A percentile compares a stretch with the other conserved stretches of the same genome.
These are phyloP conservation scores for Aphanomyces stellatus DNA, from an alignment of 352 stramenopile species.

Conservation along the genomic window DNA sequence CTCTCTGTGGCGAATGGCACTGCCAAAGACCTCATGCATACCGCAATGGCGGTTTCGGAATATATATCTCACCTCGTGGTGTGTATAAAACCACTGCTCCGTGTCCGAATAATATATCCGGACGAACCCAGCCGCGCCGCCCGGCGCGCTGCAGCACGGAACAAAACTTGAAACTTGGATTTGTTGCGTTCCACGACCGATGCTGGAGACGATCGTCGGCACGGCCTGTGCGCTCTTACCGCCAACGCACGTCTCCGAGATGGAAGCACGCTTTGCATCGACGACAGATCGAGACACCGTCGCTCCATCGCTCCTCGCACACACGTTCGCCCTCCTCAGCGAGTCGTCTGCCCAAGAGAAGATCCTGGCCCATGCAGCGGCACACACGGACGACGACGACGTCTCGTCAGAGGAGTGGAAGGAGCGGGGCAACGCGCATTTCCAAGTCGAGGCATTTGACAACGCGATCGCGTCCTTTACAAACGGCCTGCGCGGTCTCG, in stretches of 20 bases:
- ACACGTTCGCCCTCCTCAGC: not conserved
- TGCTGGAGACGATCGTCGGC: not conserved
- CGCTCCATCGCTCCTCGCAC: not conserved
- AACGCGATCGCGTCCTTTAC: not conserved
- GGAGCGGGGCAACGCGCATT: slow-evolving; percentile 4
- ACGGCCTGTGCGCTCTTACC: not conserved
- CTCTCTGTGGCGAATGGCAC: too few relatives aligned
- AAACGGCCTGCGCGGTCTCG: not conserved
- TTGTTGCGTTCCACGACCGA: not conserved
- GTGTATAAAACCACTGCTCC: too few relatives aligned
- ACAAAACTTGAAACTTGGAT: not conserved
- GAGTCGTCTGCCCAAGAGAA: too few relatives aligned
- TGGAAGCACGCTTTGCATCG: not conserved
- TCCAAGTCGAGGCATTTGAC: not conserved
- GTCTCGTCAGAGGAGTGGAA: not conserved
- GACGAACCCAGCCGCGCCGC: too few relatives aligned
- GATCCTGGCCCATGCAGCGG: not conserved
- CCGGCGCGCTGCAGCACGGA: too few relatives aligned
- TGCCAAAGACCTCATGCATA: too few relatives aligned
- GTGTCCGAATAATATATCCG: too few relatives aligned
- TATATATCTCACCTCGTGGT: too few relatives aligned
- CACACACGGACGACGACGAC: not conserved
- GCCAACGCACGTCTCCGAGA: not conserved
- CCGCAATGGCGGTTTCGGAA: too few relatives aligned
- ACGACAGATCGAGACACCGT: not conserved